Conservation (phyloP, 2,329 filamentous ascomycete genomes). For the Aspergillus sp. region DNA sequence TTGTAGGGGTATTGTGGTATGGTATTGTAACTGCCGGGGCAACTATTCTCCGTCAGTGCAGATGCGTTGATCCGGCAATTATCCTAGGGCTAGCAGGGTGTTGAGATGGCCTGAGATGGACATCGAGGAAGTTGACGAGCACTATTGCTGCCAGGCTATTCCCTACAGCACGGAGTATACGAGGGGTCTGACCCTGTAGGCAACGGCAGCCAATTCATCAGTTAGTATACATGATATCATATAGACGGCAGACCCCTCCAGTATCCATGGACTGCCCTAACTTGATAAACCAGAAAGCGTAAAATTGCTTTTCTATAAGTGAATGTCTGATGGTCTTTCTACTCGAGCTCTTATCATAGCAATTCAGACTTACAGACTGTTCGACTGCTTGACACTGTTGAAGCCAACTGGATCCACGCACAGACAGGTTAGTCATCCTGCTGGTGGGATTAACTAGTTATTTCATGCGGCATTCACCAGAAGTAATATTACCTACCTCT, state of each 20-base stretch:
- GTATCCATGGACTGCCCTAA: too few relatives aligned
- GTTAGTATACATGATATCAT: too few relatives aligned
- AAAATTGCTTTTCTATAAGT: too few relatives aligned
- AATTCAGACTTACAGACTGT: not conserved
- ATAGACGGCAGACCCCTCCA: too few relatives aligned
- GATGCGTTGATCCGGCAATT: too few relatives aligned
- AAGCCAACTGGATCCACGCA: conserved; percentile 5
- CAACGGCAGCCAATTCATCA: too few relatives aligned
- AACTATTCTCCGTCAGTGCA: conserved; percentile 4
- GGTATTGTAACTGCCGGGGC: conserved; percentile 11
- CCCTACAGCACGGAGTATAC: not conserved
- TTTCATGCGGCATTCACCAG: too few relatives aligned
- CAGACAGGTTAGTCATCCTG: conserved; percentile 1
- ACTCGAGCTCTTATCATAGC: not conserved
- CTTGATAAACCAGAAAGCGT: too few relatives aligned
- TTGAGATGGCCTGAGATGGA: not conserved
- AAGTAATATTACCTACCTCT: too few relatives aligned
- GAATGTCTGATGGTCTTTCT: too few relatives aligned
- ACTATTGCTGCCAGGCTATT: not conserved
- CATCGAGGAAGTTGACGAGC: not conserved
- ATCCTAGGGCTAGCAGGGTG: conserved; percentile 1
- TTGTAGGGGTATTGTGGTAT: conserved; percentile 1
- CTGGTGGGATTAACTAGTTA: not conserved
- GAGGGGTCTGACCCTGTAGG: too few relatives aligned
- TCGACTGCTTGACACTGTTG: not conserved